A percentile compares a stretch with the other conserved stretches of the same genome.
Evolutionary conservation across 352 stramenopile species (phyloP).

Genomic region (Phytophthora citrophthora): DNA sequence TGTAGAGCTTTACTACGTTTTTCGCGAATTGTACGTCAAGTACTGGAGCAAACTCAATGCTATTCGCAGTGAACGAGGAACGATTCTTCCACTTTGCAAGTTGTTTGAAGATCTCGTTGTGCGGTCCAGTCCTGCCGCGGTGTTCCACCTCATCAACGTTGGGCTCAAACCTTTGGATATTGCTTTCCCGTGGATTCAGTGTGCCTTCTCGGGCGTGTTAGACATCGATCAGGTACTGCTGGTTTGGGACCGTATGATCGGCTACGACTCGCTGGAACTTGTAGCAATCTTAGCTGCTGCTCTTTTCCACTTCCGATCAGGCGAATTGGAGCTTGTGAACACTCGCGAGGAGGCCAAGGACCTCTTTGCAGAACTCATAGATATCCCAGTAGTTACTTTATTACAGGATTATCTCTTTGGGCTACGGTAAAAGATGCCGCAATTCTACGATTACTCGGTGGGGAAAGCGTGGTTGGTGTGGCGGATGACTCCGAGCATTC

Average conservation of each 20-base stretch:
- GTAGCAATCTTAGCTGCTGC: slow-evolving; percentile 74
- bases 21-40: slow-evolving; percentile 77
- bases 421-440: slow-evolving; percentile 28
- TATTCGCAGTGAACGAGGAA: slow-evolving; percentile 56
- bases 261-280: slow-evolving; percentile 73
- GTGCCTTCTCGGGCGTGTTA: slow-evolving; percentile 76
- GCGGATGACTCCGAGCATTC: slow-evolving; percentile 52
- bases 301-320: slow-evolving; percentile 71
- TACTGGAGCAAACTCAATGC: slow-evolving; percentile 84
- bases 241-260: slow-evolving; percentile 80
- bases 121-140: slow-evolving; percentile 49
- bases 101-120: slow-evolving; percentile 74
- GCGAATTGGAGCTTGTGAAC: slow-evolving; percentile 52
- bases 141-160: slow-evolving; percentile 72
- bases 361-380: slow-evolving; percentile 74
- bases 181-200: slow-evolving; percentile 84
- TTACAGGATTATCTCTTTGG: slow-evolving; percentile 80
- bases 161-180: slow-evolving; percentile 70
- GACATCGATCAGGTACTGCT: slow-evolving; percentile 79
- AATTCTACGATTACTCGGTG: slow-evolving; percentile 20
- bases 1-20: slow-evolving; percentile 74
- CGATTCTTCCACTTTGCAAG: slow-evolving; percentile 77
- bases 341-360: slow-evolving; percentile 61
- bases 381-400: slow-evolving; percentile 72
- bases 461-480: slow-evolving; percentile 44